Base-by-base conservation (phyloP, 371 early-diverging fungal species). In the Zancudomyces culisetae region DNA sequence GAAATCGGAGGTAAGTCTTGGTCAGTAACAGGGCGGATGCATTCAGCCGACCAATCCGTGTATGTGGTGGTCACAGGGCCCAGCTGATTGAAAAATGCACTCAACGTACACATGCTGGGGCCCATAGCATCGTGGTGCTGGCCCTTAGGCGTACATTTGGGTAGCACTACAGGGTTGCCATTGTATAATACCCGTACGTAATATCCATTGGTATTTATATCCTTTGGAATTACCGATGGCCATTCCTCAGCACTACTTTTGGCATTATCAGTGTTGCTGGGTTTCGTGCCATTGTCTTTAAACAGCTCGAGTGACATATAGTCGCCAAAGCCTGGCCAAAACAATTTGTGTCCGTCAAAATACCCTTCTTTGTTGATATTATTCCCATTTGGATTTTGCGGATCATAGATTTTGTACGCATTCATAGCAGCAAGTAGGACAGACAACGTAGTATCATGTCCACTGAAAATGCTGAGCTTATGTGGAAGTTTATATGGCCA, bases 371-470 rank as follows among this genome's bases (percentile, higher is more conserved):
- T 19, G n/a, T n/a, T n/a, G 27, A 23, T 27, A 6, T 48, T 20
- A 3, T 24, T 8, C 8, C 45, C 45, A n/a, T 48, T 27, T n/a
- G n/a, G n/a, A n/a, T n/a, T n/a, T n/a, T n/a, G n/a, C n/a, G n/a
- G n/a, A n/a, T n/a, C n/a, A n/a, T n/a, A n/a, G n/a, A n/a, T 24
- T 27, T 13, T 27, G 12, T 20, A 23, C 28, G 3, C 19, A 43
- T 58, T 55, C 53, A 57, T 43, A 23, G 40, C 61, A 47, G 56
- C 53, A 27, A 68, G 26, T 27, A 82, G 51, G 3, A 83, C 81
- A 8, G 62, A 80, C 24, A 81, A 61, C 0, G 83, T 83, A 42
- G 82, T 74, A 55, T 84, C 84, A 59, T 86, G 87, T 27, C 80
- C 83, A 56, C 80, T 79, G 55, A 77, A 48, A 26, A 48, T 48